phyloP scores from a whole-genome alignment of 495 filamentous ascomycete genomes.

The Xylaria palmicola region DNA sequence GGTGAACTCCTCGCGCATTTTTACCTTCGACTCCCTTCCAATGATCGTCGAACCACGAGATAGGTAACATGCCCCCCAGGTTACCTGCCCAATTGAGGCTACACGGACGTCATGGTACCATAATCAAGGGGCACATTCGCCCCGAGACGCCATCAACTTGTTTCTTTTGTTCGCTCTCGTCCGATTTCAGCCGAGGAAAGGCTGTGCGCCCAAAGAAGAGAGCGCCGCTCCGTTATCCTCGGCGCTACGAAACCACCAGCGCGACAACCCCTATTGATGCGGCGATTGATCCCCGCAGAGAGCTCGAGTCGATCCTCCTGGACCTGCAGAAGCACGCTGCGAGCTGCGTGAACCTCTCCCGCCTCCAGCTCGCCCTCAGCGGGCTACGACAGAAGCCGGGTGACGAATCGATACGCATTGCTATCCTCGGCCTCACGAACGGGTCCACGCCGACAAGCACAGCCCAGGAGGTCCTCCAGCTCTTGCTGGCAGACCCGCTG shows the following conservation, averaged over 20 bases:
- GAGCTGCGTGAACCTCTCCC: slow-evolving; percentile 68
- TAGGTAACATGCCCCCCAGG: slow-evolving; percentile 17
- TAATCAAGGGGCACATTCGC: not conserved
- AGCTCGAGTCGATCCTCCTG: slow-evolving; percentile 61
- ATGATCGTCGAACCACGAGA: not conserved
- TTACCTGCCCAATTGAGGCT: slow-evolving; percentile 24
- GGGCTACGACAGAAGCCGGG: slow-evolving; percentile 66
- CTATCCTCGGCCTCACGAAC: slow-evolving; percentile 45
- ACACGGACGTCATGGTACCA: slow-evolving; percentile 10
- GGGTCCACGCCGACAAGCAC: slow-evolving; percentile 34
- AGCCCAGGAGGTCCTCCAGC: slow-evolving; percentile 60
- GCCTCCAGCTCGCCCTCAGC: slow-evolving; percentile 75
- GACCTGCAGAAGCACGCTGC: slow-evolving; percentile 61
- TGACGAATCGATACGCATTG: slow-evolving; percentile 69
- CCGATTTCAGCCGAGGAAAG: not conserved
- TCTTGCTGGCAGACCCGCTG: slow-evolving; percentile 78
- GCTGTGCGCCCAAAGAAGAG: slow-evolving; percentile 12
- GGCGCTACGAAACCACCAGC: slow-evolving; percentile 7
- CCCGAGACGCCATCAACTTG: slow-evolving; percentile 32
- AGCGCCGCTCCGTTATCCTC: not conserved
- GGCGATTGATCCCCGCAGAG: slow-evolving; percentile 34
- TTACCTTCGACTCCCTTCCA: not conserved
- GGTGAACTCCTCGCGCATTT: not conserved
- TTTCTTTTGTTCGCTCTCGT: slow-evolving; percentile 43
- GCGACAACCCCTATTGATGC: not conserved